Conservation (phyloP, 163 green algal genomes). For the Trebouxia gelatinosa region DNA sequence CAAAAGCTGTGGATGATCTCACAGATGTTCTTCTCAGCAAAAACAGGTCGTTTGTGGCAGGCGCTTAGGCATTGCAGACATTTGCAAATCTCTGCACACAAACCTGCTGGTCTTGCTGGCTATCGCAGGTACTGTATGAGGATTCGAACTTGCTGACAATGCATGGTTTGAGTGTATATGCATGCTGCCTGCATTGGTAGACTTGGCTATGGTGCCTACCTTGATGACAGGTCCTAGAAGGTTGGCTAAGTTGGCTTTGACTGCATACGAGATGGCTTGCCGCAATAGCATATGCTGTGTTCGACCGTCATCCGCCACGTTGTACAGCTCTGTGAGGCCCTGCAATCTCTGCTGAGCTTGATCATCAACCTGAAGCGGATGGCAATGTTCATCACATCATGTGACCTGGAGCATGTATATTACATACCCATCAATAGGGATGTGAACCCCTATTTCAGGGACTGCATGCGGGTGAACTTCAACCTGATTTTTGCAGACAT, state of each 20-base stretch:
- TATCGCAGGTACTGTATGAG: too few relatives aligned
- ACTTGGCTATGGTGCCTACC: not conserved
- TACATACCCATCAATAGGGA: too few relatives aligned
- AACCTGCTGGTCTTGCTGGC: too few relatives aligned
- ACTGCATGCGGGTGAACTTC: too few relatives aligned
- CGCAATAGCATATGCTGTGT: constrained; percentile 46
- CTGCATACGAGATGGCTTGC: constrained; percentile 45
- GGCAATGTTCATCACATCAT: not conserved
- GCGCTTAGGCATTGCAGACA: too few relatives aligned
- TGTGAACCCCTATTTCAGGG: too few relatives aligned
- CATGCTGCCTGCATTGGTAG: not conserved
- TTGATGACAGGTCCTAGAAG: constrained; percentile 29
- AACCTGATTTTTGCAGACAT: too few relatives aligned
- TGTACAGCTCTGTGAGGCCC: constrained; percentile 52
- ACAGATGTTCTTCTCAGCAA: too few relatives aligned
- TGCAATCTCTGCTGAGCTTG: constrained; percentile 49
- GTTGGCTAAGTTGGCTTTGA: constrained; percentile 25
- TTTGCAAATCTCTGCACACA: too few relatives aligned
- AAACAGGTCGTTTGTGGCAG: too few relatives aligned
- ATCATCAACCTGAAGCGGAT: constrained; percentile 25
- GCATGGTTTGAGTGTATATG: not conserved
- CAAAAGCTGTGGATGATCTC: too few relatives aligned
- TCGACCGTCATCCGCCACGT: constrained; percentile 41
- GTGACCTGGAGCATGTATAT: not conserved
- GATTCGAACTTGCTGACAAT: too few relatives aligned